phyloP scores from a whole-genome alignment of 257 asterid genomes.

The Solanum pinnatisectum region DNA sequence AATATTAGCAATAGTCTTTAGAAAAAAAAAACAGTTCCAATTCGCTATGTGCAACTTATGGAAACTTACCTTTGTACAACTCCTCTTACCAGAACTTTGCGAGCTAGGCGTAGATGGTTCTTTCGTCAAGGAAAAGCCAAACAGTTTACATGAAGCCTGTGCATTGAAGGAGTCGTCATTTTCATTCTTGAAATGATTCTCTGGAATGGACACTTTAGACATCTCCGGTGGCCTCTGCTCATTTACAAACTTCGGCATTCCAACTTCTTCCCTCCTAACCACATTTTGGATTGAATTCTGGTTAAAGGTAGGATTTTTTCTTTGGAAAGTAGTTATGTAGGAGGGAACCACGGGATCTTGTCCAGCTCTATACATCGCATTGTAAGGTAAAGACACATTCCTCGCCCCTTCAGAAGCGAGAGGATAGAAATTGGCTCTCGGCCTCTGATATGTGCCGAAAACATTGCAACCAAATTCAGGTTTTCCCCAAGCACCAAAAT shows the following conservation, averaged over 20 bases:
- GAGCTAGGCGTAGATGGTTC: constrained; percentile 47
- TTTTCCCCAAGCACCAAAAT: constrained; percentile 49
- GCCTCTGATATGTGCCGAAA: constrained; percentile 30
- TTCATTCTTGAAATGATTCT: constrained; percentile 22
- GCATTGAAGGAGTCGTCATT: constrained; percentile 35
- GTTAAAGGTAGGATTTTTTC: constrained; percentile 28
- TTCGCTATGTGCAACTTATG: background rate
- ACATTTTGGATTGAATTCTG: constrained; percentile 37
- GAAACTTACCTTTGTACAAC: constrained; percentile 69
- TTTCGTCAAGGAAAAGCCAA: constrained; percentile 67
- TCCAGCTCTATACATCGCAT: constrained; percentile 36
- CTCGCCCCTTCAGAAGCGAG: constrained; percentile 84
- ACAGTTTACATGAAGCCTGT: constrained; percentile 48
- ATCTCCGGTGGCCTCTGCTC: constrained; percentile 41
- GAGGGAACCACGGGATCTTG: constrained; percentile 48
- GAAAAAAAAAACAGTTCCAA: background rate
- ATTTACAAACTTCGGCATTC: constrained; percentile 17
- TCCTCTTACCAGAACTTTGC: constrained; percentile 59
- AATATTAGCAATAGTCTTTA: background rate
- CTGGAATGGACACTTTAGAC: constrained; percentile 28
- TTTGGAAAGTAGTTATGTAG: constrained; percentile 32
- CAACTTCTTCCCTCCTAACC: constrained; percentile 23
- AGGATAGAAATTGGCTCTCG: constrained; percentile 55
- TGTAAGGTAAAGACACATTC: constrained; percentile 43
- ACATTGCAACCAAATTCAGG: constrained; percentile 40